Evolutionary conservation across 2,329 filamentous ascomycete species (phyloP), one percentile per base, ranked within the genome.

Genomic region (Fusarium newnesense): DNA sequence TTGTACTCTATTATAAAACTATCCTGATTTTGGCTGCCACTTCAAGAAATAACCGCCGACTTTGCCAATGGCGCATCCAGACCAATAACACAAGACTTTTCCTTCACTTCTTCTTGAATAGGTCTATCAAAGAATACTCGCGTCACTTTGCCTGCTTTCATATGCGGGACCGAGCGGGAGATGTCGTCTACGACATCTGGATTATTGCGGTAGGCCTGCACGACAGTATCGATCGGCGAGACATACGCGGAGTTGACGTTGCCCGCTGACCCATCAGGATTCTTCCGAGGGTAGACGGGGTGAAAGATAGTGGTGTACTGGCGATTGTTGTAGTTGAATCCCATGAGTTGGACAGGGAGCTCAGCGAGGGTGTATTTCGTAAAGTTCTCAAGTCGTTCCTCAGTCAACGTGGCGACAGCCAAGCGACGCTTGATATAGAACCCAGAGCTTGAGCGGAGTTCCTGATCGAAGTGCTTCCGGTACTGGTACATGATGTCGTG

Each of bases 321-420:
- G 39, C 21, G 32, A 39, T 62, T 58, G 11, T 62, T 9, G 32
- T 62, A 11, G 1, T 62, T 62, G 0, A 62, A 44, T 4, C 60
- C 60, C 26, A 62, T 30, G 18, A 62, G 24, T 2, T 62, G 60
- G 1, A 62, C 50, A 32, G 60, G 60, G 4, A 62, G 60, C 7
- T 62, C 60, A 8, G 60, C 60, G 1, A 62, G 60, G 5, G 60
- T 62, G 21, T 62, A 58, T 58, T 37, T 62, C 13, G 32, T 62
- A 1, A 62, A 62, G 16, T 37, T 58, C 26, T 62, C 32, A 19
- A 62, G n/a, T 26, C 60, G 19, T 9, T 46, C 40, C 18, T 62
- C 60, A 7, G 50, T 62, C 26, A 62, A 16, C 6, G 60, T 62
- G 21, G 60, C 50, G 24, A 62, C 40, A 32, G 60, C 50, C 8